Percentiles rank a stretch among this genome's conserved stretches.
Conservation (phyloP, 148 eudicot genomes). For the Spergularia marina region DNA sequence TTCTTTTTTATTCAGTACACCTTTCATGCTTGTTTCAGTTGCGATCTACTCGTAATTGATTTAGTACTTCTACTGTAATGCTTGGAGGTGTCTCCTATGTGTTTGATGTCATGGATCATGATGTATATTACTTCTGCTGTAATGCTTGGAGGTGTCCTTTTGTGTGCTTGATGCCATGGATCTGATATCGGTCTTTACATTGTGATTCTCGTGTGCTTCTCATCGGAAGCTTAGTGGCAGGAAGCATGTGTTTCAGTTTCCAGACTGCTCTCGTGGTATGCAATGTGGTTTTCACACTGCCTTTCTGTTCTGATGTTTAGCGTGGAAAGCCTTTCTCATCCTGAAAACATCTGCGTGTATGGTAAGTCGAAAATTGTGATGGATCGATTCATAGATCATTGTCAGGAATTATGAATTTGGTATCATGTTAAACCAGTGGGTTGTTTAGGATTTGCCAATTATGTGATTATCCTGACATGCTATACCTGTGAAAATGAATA, state of each 20-base stretch:
- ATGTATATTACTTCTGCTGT: background rate
- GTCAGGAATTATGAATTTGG: background rate
- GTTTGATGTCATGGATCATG: background rate
- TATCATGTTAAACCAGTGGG: background rate
- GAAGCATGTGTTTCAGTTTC: too few relatives aligned
- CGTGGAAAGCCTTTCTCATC: background rate
- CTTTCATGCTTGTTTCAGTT: background rate
- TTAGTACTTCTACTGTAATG: background rate
- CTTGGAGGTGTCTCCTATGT: background rate
- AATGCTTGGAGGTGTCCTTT: background rate
- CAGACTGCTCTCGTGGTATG: too few relatives aligned
- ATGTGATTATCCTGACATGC: conserved; percentile 8
- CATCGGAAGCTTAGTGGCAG: too few relatives aligned
- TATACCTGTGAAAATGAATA: conserved; percentile 13
- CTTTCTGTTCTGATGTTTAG: background rate
- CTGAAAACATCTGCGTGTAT: background rate
- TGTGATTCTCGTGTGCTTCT: background rate
- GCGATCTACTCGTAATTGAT: background rate
- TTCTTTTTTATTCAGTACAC: background rate
- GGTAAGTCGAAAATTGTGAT: background rate
- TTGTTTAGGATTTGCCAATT: background rate
- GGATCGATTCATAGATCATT: too few relatives aligned
- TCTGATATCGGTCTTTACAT: background rate
- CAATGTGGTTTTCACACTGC: background rate
- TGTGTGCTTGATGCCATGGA: background rate